Conservation (phyloP, 139 green algal species). For the Volvox africanus region DNA sequence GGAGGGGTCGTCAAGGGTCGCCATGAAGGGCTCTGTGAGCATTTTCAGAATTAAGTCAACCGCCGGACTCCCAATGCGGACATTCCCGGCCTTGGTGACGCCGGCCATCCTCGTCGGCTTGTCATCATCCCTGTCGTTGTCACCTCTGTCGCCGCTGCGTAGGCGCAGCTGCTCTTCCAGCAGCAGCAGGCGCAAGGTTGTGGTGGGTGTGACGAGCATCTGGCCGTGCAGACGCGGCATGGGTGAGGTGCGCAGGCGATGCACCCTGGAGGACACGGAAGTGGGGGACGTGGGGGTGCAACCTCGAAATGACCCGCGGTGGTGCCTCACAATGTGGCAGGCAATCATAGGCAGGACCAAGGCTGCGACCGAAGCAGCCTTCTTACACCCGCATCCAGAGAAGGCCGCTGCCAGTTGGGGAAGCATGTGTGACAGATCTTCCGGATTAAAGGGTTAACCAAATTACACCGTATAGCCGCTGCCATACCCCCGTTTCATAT, state of each 20-base stretch:
- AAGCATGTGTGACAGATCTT: too few species aligned
- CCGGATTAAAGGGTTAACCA: too few species aligned
- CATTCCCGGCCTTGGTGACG: not conserved
- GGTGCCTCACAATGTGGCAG: too few species aligned
- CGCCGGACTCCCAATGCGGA: not conserved
- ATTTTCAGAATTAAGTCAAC: not conserved
- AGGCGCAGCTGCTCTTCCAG: constrained; percentile 41
- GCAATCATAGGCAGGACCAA: too few species aligned
- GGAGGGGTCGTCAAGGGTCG: not conserved
- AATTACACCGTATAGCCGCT: too few species aligned
- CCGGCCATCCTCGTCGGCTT: not conserved
- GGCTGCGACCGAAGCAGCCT: too few species aligned
- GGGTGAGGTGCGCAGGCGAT: constrained; percentile 42
- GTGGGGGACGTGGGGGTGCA: too few species aligned
- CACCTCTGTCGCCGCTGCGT: not conserved
- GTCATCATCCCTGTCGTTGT: not conserved
- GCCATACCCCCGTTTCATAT: too few species aligned
- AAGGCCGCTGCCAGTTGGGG: too few species aligned
- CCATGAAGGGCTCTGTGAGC: not conserved
- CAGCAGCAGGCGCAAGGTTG: constrained; percentile 47
- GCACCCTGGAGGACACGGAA: constrained; percentile 8
- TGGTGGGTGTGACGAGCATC: constrained; percentile 49
- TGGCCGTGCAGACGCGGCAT: constrained; percentile 50
- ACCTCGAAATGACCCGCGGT: too few species aligned
- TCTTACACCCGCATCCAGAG: too few species aligned